Evolutionary conservation across 2,329 filamentous ascomycete species (phyloP).

Genomic region (Metarhizium humberi): DNA sequence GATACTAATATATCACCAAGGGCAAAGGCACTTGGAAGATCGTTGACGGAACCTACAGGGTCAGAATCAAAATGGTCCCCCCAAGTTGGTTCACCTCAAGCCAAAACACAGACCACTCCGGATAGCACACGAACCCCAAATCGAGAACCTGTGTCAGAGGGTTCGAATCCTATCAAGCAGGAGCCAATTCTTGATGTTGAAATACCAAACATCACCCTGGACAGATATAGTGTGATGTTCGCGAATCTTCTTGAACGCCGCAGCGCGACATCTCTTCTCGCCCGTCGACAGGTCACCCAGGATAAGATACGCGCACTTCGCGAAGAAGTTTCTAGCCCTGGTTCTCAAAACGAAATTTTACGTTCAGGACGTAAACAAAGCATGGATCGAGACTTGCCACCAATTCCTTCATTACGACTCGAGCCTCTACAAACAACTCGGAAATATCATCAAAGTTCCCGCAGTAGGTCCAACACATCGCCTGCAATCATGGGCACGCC

Average conservation of each 20-base stretch:
- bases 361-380: not conserved
- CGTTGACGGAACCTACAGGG: not conserved
- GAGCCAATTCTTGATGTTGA: constrained; percentile 56
- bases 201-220: constrained; percentile 72
- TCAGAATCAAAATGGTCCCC: not conserved
- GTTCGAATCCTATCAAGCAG: not conserved
- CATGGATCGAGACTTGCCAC: not conserved
- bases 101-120: not conserved
- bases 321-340: not conserved
- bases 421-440: not conserved
- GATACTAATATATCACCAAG: not conserved
- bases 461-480: constrained; percentile 44
- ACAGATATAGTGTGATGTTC: constrained; percentile 94
- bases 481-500: constrained; percentile 40
- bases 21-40: not conserved
- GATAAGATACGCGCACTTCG: constrained; percentile 32
- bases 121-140: not conserved
- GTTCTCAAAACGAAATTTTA: constrained; percentile 16
- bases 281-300: constrained; percentile 49
- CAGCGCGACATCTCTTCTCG: constrained; percentile 31
- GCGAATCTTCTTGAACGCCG: constrained; percentile 54
- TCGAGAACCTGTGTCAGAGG: not conserved
- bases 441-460: constrained; percentile 25
- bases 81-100: not conserved
- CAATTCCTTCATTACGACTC: constrained; percentile 36